Evolutionary conservation across 768 basidiomycete genomes (phyloP), one percentile per base, ranked within the genome.

Genomic region (Rubroboletus pulcherrimus): DNA sequence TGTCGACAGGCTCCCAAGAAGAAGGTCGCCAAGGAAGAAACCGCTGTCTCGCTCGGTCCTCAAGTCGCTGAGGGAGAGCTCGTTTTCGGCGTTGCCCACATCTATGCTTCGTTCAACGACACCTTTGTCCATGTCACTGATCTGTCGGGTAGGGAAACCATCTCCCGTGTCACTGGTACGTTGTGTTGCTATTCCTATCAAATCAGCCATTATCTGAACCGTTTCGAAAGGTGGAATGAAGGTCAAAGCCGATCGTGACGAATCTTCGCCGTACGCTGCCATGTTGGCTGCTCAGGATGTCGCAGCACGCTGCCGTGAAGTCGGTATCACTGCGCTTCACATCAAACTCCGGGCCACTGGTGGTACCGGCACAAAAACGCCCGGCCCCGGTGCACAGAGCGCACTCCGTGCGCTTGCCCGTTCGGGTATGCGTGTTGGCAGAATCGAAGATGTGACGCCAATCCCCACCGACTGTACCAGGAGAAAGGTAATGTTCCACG

Each of bases 201-300:
- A 42, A 29, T 24, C 9, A 14, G 2, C 14, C 33, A 3, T 38
- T 17, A 7, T 40, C 48, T 58, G 10, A 58, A 10, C 21, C n/a
- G 1, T 17, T 19, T 31, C 5, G 52, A 91, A 38, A 67, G 92
- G 93, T 74, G 97, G 97, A 58, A 98, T 98, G 97, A 98, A 98
- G 81, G 97, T 99, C 78, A 99, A 98, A 81, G 97, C 96, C 12
- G 97, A 99, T 77, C 90, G 97, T 77, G 97, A 99, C 78, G 97
- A 99, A 78, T 98, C 94, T 40, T 98, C 95, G 24, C 92, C 91
- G 17, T 92, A 97, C 71, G 93, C 94, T 49, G 93, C 95, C 72
- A 96, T 97, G 95, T 81, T 98, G 73, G 96, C 96, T 53, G 94
- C 96, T 41, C 96, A 98, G 79, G 96, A 98, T 66, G 93, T 94